These are phyloP conservation scores for Chlorophyllum brunneum DNA, from an alignment of 768 basidiomycete species.

Conservation along the genomic window DNA sequence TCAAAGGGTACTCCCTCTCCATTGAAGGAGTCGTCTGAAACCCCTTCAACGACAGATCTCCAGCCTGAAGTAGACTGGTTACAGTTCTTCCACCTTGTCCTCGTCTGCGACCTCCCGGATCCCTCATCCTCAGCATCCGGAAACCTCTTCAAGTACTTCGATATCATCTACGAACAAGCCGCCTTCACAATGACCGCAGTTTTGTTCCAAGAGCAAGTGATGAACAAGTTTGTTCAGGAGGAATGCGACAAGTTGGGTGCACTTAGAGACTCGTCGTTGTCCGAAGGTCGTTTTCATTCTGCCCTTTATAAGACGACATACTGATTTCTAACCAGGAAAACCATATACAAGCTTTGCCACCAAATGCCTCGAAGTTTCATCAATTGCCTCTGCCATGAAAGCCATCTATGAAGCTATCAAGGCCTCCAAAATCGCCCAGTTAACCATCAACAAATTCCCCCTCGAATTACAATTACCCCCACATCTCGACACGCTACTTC, in stretches of 20 bases:
- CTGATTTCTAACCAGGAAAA: slow-evolving; percentile 40
- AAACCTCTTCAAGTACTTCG: slow-evolving; percentile 75
- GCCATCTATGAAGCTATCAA: slow-evolving; percentile 77
- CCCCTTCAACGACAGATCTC: slow-evolving; percentile 33
- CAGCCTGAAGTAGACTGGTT: slow-evolving; percentile 44
- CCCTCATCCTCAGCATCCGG: slow-evolving; percentile 81
- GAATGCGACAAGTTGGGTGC: slow-evolving; percentile 72
- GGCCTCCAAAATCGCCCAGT: slow-evolving; percentile 67
- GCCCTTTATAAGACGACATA: slow-evolving; percentile 5
- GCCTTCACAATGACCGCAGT: slow-evolving; percentile 90
- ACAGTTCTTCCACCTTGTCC: slow-evolving; percentile 78
- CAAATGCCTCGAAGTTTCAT: slow-evolving; percentile 60
- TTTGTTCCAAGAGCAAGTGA: slow-evolving; percentile 86
- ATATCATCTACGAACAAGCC: slow-evolving; percentile 85
- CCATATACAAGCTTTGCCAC: slow-evolving; percentile 51
- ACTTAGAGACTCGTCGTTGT: slow-evolving; percentile 66
- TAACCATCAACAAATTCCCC: slow-evolving; percentile 74
- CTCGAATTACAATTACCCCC: slow-evolving; percentile 87
- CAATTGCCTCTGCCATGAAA: slow-evolving; percentile 79
- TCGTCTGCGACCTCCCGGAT: slow-evolving; percentile 88
- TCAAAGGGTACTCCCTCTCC: slow-evolving; percentile 35
- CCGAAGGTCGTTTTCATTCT: slow-evolving; percentile 44
- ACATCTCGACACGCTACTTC: slow-evolving; percentile 66
- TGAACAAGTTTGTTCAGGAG: slow-evolving; percentile 79
- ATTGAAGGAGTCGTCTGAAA: slow-evolving; percentile 26